These are phyloP conservation scores for Taiozyma onychis DNA, from an alignment of 1,139 yeast genomes.

Conservation along the genomic window DNA sequence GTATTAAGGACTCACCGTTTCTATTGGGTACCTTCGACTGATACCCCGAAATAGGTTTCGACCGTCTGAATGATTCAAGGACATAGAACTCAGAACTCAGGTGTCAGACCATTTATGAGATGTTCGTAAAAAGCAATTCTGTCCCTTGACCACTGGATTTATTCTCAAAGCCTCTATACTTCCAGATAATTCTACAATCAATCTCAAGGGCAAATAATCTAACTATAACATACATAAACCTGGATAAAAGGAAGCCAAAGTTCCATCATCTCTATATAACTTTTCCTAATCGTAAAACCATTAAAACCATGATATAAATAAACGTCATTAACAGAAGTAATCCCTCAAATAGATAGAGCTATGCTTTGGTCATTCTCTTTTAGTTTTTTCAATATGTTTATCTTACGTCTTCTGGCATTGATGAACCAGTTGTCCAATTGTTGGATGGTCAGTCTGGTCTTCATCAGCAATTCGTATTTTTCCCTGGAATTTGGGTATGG, in stretches of 20 bases:
- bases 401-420: constrained; percentile 76
- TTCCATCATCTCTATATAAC: neutral
- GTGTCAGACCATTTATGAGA: too few species aligned
- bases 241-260: neutral
- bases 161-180: too few species aligned
- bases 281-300: neutral
- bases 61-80: too few species aligned
- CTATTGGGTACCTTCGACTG: too few species aligned
- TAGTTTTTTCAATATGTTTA: constrained; percentile 39
- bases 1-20: too few species aligned
- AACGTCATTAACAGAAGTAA: neutral
- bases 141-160: too few species aligned
- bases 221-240: neutral
- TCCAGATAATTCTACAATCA: neutral
- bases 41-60: too few species aligned
- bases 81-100: too few species aligned
- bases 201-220: neutral
- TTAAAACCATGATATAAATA: neutral
- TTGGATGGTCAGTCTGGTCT: constrained; percentile 76
- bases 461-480: constrained; percentile 62
- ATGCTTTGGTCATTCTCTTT: constrained; percentile 22
- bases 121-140: too few species aligned
- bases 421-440: constrained; percentile 89
- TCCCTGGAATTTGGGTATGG: constrained; percentile 86
- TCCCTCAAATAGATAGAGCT: constrained; percentile 15